Percentiles rank a stretch among this genome's conserved stretches.
Evolutionary conservation across 768 basidiomycete species (phyloP).

Genomic region (Termitomyces heimii): DNA sequence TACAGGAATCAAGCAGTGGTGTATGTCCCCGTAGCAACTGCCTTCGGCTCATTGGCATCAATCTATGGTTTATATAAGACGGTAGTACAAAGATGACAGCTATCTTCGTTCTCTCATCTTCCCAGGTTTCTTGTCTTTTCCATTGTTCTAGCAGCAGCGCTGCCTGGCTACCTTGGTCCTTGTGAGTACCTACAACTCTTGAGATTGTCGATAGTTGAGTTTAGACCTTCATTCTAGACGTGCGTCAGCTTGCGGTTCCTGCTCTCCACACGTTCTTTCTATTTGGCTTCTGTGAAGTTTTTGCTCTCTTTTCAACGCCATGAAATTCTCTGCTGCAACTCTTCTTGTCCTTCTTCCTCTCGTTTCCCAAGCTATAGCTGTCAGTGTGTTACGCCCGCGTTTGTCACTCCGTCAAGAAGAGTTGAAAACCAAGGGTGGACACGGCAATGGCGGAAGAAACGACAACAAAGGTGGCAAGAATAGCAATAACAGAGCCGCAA

Average conservation of each 20-base stretch:
- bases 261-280: slow-evolving; percentile 27
- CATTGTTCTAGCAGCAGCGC: slow-evolving; percentile 46
- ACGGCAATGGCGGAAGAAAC: slow-evolving; percentile 6
- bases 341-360: slow-evolving; percentile 34
- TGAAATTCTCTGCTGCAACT: slow-evolving; percentile 44
- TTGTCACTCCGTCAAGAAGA: slow-evolving; percentile 20
- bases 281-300: slow-evolving; percentile 45
- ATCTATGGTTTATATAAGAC: slow-evolving; percentile 6
- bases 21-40: slow-evolving; percentile 19
- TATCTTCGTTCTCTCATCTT: slow-evolving; percentile 13
- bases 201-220: not conserved
- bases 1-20: not conserved
- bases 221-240: slow-evolving; percentile 7
- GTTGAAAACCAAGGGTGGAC: slow-evolving; percentile 13
- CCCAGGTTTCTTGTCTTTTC: slow-evolving; percentile 17
- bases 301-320: slow-evolving; percentile 24
- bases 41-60: slow-evolving; percentile 1
- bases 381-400: slow-evolving; percentile 18
- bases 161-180: slow-evolving; percentile 29
- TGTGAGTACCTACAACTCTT: slow-evolving; percentile 13
- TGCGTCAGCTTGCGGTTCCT: slow-evolving; percentile 23
- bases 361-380: slow-evolving; percentile 27
- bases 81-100: slow-evolving; percentile 2
- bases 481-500: not conserved
- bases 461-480: not conserved